phyloP scores from a whole-genome alignment of 2,329 filamentous ascomycete genomes.

The Epichloe sibirici region DNA sequence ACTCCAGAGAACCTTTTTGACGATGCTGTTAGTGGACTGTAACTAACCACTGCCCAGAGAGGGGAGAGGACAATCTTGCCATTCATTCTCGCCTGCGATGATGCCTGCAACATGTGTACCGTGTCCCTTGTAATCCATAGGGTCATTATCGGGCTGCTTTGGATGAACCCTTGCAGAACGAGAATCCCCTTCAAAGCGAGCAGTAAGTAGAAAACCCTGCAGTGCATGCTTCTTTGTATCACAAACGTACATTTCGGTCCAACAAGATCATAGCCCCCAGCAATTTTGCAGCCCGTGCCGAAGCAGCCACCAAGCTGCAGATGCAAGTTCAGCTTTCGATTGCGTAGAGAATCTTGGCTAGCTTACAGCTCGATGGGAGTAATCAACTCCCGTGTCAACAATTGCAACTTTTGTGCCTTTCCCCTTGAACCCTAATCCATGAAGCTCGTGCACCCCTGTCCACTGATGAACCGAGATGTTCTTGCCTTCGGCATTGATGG shows the following conservation, averaged over 20 bases:
- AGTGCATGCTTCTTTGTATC: neutral
- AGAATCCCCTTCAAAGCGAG: constrained; percentile 1
- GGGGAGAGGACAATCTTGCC: constrained; percentile 8
- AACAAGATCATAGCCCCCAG: constrained; percentile 26
- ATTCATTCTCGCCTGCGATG: constrained; percentile 31
- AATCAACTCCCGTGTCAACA: constrained; percentile 28
- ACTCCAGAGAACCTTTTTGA: constrained; percentile 28
- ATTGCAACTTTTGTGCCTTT: constrained; percentile 26
- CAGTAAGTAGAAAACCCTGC: neutral
- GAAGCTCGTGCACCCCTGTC: constrained; percentile 27
- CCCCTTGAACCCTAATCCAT: constrained; percentile 24
- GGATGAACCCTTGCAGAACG: constrained; percentile 9
- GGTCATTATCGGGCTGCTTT: constrained; percentile 19
- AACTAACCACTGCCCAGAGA: neutral
- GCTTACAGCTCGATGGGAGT: constrained; percentile 24
- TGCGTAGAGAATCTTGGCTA: neutral
- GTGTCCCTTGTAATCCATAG: constrained; percentile 12
- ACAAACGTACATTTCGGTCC: constrained; percentile 18
- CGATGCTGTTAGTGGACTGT: neutral
- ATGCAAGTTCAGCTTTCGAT: neutral
- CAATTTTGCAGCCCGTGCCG: constrained; percentile 25
- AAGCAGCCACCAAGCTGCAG: constrained; percentile 26
- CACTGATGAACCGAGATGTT: constrained; percentile 17
- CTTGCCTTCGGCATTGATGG: constrained; percentile 16
- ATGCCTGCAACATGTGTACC: constrained; percentile 30